These are phyloP conservation scores for Dysphania ambrosioides DNA, from an alignment of 148 eudicot species.

Conservation along the genomic window DNA sequence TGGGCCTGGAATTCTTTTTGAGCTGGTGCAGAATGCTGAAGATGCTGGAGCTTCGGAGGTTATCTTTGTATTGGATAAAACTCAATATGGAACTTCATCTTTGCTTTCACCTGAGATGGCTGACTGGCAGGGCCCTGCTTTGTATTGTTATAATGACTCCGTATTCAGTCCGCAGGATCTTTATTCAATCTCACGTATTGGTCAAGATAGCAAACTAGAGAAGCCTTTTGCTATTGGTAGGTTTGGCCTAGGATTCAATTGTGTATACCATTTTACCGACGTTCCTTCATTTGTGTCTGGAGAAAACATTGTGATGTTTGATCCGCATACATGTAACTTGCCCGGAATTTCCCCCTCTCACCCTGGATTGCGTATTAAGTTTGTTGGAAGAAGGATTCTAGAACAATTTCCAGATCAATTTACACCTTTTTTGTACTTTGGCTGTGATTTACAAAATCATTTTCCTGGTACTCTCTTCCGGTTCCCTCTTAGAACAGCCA, in stretches of 20 bases:
- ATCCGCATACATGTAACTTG: slow-evolving; percentile 94
- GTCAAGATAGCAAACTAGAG: slow-evolving; percentile 97
- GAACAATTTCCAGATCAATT: slow-evolving; percentile 99
- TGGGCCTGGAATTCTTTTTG: slow-evolving; percentile 96
- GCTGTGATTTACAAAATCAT: slow-evolving; percentile 80
- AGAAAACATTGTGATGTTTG: slow-evolving; percentile 96
- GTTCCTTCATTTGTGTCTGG: slow-evolving; percentile 95
- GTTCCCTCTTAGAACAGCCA: slow-evolving; percentile 75
- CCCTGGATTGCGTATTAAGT: slow-evolving; percentile 93
- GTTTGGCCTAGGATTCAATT: slow-evolving; percentile 96
- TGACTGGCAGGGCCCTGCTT: slow-evolving; percentile 99
- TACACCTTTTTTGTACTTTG: slow-evolving; percentile 89
- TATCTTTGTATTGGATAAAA: slow-evolving; percentile 77
- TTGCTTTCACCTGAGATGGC: slow-evolving; percentile 99
- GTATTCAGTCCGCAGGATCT: slow-evolving; percentile 90
- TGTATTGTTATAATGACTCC: slow-evolving; percentile 93
- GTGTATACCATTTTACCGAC: slow-evolving; percentile 96
- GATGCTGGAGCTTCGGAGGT: slow-evolving; percentile 98
- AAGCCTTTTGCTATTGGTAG: slow-evolving; percentile 98
- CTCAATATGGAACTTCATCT: slow-evolving; percentile 93
- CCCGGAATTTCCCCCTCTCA: slow-evolving; percentile 98
- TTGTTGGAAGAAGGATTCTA: slow-evolving; percentile 73
- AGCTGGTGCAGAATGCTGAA: slow-evolving; percentile 97
- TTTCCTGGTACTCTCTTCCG: slow-evolving; percentile 98
- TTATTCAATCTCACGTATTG: slow-evolving; percentile 93